These are phyloP conservation scores for Actinomucor elegans DNA, from an alignment of 371 early-diverging fungal genomes.

Conservation along the genomic window DNA sequence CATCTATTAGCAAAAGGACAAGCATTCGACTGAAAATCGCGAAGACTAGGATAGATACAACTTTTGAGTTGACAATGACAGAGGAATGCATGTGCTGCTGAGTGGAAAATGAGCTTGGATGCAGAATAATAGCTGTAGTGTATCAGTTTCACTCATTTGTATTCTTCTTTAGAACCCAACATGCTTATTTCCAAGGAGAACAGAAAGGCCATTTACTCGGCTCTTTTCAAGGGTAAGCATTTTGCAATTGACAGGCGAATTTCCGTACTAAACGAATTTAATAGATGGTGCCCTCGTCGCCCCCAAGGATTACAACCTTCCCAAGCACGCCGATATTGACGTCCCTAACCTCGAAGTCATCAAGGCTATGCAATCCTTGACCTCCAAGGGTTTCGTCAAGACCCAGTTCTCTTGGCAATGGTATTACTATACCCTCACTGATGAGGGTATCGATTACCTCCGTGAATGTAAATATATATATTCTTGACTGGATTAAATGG, in stretches of 20 bases:
- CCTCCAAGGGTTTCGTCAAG: slow-evolving; percentile 94
- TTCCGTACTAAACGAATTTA: background rate
- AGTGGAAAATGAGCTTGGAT: slow-evolving; percentile 3
- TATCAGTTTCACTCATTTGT: background rate
- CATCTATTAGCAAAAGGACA: too few species aligned
- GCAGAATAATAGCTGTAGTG: background rate
- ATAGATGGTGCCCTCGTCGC: slow-evolving; percentile 97
- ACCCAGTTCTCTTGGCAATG: slow-evolving; percentile 99
- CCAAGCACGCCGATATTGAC: slow-evolving; percentile 93
- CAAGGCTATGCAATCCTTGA: slow-evolving; percentile 97
- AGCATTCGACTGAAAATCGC: background rate
- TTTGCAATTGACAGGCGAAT: background rate
- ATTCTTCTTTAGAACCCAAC: slow-evolving; percentile 34
- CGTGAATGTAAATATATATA: slow-evolving; percentile 68
- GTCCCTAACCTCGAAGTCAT: slow-evolving; percentile 99
- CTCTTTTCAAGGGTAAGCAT: slow-evolving; percentile 80
- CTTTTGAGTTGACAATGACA: too few species aligned
- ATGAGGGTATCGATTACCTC: slow-evolving; percentile 97
- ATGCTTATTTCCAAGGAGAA: slow-evolving; percentile 97
- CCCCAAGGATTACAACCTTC: slow-evolving; percentile 96
- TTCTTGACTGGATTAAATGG: background rate
- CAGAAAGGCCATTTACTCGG: slow-evolving; percentile 94
- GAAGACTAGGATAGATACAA: too few species aligned
- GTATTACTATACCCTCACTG: slow-evolving; percentile 98
- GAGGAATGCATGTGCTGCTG: too few species aligned